Conservation (phyloP, 1,284 basidiomycete genomes). For the Fomitopsis schrenkii region DNA sequence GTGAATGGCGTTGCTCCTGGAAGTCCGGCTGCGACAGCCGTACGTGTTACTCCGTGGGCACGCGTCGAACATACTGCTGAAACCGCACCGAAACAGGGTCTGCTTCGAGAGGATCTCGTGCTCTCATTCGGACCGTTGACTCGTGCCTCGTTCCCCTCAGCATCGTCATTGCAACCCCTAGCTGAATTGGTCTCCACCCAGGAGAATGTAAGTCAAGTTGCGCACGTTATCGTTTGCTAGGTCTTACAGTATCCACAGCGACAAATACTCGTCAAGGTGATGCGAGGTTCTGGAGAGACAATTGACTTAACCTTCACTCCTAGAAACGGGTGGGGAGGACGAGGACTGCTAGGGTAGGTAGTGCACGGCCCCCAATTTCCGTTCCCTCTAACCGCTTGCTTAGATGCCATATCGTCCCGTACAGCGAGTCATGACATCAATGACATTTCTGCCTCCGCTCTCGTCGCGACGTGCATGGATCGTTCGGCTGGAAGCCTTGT, state of each 20-base stretch:
- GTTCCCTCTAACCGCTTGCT: constrained; percentile 5
- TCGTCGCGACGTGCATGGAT: neutral
- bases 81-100: constrained; percentile 44
- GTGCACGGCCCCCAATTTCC: neutral
- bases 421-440: constrained; percentile 10
- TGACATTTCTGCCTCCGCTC: neutral
- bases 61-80: neutral
- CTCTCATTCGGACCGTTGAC: constrained; percentile 70
- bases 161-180: constrained; percentile 60
- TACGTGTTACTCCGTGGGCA: constrained; percentile 34
- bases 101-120: constrained; percentile 68
- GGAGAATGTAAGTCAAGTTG: constrained; percentile 60
- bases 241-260: constrained; percentile 24
- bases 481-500: neutral
- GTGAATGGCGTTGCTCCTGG: constrained; percentile 74
- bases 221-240: neutral
- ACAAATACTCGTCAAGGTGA: constrained; percentile 45
- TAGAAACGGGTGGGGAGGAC: constrained; percentile 66
- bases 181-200: constrained; percentile 65
- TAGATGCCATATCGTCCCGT: constrained; percentile 76
- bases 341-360: constrained; percentile 77
- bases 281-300: constrained; percentile 30
- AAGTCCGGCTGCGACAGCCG: constrained; percentile 78
- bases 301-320: constrained; percentile 49
- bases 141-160: constrained; percentile 40